Base-by-base conservation (phyloP, 495 filamentous ascomycete genomes). In the Acidiella bohemica region DNA sequence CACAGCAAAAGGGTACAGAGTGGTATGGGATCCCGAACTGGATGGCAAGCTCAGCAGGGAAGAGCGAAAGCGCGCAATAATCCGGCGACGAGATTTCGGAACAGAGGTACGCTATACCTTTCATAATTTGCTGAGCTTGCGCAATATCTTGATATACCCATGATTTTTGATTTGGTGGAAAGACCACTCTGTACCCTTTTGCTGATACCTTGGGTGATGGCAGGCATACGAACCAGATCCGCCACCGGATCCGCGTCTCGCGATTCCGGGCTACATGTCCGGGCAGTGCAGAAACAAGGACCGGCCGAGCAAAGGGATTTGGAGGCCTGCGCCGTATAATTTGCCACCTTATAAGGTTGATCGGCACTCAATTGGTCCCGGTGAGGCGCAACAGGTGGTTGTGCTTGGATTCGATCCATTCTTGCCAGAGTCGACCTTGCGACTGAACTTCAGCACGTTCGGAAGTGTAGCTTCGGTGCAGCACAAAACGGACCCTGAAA, bases 371-470 rank as follows among this genome's bases (percentile, higher is more conserved):
- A 76, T 88, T 41, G 86, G 84, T 1, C 84, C 84, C 26, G 86
- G 83, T 4, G 90, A 92, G 18, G 83, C 92, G 5, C 76, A 74
- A 9, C 84, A 93, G 54, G 75, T 99, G 31, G 78, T 94, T 9
- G 82, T 93, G 14, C 84, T 74, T n/a, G 85, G 87, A 3, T 93
- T 95, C 55, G 87, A 95, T 59, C 84, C 90, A 5, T 63, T 99
- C 46, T 22, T 53, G 32, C 70, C 81, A 13, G 76, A 87, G 46
- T 71, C 76, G 36, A 81, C 84, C 39, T 71, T 96, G 27, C 73
- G 66, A n/a, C 75, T 78, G 18, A 68, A 84, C 16, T 95, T 96
- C 50, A 74, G 81, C 17, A 75, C 73, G 23, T 95, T 80, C 62
- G 90, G 90, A 33, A 85, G 93, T 35, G 81, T 99, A 36, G 75